A percentile compares a stretch with the other conserved stretches of the same genome.
These are phyloP conservation scores for Corylus avellana DNA, from an alignment of 306 rosid species.

Conservation along the genomic window DNA sequence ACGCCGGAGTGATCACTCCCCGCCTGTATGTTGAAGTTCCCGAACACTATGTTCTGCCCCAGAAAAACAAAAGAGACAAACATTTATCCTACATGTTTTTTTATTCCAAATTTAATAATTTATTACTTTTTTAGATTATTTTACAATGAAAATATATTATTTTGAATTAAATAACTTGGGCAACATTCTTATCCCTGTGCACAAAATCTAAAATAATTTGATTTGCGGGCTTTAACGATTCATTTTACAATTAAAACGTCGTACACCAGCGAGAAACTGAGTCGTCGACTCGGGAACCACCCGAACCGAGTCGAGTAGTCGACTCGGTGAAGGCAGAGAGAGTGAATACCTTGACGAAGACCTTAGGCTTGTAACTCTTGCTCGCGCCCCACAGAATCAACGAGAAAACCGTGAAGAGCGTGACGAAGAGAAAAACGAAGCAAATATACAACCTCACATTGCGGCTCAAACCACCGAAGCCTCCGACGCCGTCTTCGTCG, in stretches of 20 bases:
- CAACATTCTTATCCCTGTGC: too few relatives aligned
- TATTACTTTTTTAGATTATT: too few relatives aligned
- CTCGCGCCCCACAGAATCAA: conserved; percentile 93
- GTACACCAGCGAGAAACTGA: neutral
- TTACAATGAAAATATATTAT: too few relatives aligned
- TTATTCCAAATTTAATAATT: too few relatives aligned
- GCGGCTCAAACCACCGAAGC: conserved; percentile 20
- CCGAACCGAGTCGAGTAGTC: neutral
- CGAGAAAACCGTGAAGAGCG: conserved; percentile 62
- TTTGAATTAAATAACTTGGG: too few relatives aligned
- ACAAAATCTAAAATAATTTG: too few relatives aligned
- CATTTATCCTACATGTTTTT: too few relatives aligned
- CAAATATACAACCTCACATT: conserved; percentile 50
- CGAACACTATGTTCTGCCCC: conserved; percentile 62
- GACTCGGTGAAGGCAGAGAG: neutral
- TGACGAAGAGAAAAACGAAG: conserved; percentile 52
- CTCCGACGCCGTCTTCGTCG: conserved; percentile 7
- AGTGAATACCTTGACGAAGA: conserved; percentile 54
- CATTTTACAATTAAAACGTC: neutral
- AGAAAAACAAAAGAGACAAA: too few relatives aligned
- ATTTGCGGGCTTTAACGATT: neutral
- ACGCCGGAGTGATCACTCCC: conserved; percentile 78
- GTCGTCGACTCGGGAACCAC: neutral
- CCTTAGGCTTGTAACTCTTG: conserved; percentile 59
- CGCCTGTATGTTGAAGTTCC: conserved; percentile 71